These are phyloP conservation scores for Kodamaea sp. DNA, from an alignment of 1,139 yeast species.

Conservation along the genomic window DNA sequence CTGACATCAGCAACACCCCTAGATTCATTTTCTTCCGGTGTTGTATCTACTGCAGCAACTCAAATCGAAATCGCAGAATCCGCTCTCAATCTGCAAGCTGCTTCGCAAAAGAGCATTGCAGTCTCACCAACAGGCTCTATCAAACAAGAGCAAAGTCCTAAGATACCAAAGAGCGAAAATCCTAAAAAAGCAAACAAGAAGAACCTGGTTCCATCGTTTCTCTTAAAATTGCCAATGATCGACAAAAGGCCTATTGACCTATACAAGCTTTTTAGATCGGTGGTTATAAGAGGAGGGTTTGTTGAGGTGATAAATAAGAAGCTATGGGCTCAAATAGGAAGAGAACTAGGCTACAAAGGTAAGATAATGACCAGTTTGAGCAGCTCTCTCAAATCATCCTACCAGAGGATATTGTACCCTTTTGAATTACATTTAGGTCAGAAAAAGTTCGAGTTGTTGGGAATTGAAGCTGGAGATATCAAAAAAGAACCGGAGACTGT, in stretches of 20 bases:
- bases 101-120: too few relatives aligned
- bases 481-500: neutral
- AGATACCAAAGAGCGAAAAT: neutral
- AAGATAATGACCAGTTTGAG: conserved; percentile 70
- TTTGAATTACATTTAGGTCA: conserved; percentile 29
- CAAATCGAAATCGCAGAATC: neutral
- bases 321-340: conserved; percentile 67
- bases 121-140: too few relatives aligned
- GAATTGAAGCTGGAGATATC: conserved; percentile 1
- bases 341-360: conserved; percentile 76
- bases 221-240: conserved; percentile 47
- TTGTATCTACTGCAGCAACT: neutral
- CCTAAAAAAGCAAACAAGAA: conserved; percentile 4
- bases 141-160: conserved; percentile 1
- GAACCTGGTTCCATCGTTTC: conserved; percentile 11
- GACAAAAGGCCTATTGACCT: conserved; percentile 60
- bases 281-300: conserved; percentile 59
- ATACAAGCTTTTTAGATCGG: conserved; percentile 51
- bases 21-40: neutral
- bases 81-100: neutral
- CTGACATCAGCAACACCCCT: neutral
- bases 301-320: conserved; percentile 54
- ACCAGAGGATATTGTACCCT: conserved; percentile 39
- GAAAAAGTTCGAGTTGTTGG: conserved; percentile 13
- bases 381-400: conserved; percentile 64